phyloP scores from a whole-genome alignment of 805 yeast species.

The Middelhovenomyces tepae region DNA sequence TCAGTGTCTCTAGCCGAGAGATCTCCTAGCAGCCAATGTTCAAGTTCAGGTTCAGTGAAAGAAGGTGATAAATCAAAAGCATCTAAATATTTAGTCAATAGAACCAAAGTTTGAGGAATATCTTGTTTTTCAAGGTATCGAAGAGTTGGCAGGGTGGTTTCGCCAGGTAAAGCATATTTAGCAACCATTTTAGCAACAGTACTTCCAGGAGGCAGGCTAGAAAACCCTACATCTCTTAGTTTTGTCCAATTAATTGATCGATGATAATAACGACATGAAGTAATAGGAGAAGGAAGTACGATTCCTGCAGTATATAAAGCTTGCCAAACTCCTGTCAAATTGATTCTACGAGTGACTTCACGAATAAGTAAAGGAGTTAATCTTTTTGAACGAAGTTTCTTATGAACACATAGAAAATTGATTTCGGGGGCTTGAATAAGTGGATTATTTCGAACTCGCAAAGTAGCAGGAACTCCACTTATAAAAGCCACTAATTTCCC shows the following conservation, averaged over 20 bases:
- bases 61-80: conserved; percentile 67
- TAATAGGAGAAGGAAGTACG: conserved; percentile 83
- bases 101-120: conserved; percentile 49
- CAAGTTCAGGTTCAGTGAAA: conserved; percentile 58
- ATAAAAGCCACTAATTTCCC: conserved; percentile 85
- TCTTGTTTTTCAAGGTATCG: conserved; percentile 52
- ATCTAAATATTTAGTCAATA: conserved; percentile 54
- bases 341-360: conserved; percentile 90
- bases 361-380: conserved; percentile 89
- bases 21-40: conserved; percentile 63
- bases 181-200: conserved; percentile 63
- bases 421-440: conserved; percentile 59
- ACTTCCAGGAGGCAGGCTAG: conserved; percentile 62
- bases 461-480: conserved; percentile 73
- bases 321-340: conserved; percentile 81
- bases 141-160: conserved; percentile 43
- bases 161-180: conserved; percentile 45
- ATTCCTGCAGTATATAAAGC: conserved; percentile 93
- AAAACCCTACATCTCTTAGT: conserved; percentile 82
- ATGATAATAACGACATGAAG: conserved; percentile 84
- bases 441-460: conserved; percentile 48
- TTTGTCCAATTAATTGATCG: conserved; percentile 91
- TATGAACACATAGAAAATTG: conserved; percentile 90
- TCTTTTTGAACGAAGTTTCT: conserved; percentile 86
- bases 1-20: conserved; percentile 26